phyloP scores from a whole-genome alignment of 163 green algal genomes.

The Chloroidium sp. region DNA sequence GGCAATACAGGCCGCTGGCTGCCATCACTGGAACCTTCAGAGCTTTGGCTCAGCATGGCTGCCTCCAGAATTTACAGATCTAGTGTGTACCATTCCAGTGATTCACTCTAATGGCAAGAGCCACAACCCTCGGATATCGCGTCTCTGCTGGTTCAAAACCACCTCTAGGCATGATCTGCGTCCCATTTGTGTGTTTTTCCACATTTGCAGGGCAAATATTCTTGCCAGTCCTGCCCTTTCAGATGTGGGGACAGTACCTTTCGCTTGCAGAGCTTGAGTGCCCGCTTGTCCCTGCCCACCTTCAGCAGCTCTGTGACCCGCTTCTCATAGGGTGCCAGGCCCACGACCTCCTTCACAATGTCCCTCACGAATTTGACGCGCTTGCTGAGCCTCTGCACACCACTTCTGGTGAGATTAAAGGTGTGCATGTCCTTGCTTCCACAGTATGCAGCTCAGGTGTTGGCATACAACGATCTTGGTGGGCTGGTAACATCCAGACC shows the following conservation, averaged over 20 bases:
- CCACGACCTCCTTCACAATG: conserved; percentile 89
- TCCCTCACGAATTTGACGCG: conserved; percentile 84
- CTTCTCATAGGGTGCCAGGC: conserved; percentile 95
- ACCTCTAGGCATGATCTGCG: too few relatives aligned
- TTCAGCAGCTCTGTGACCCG: conserved; percentile 94
- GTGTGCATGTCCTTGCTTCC: neutral
- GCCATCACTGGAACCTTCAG: too few relatives aligned
- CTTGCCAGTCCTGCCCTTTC: conserved; percentile 6
- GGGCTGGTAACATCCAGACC: neutral
- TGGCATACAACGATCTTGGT: neutral
- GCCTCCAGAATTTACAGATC: too few relatives aligned
- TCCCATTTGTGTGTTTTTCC: too few relatives aligned
- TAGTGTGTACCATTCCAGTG: too few relatives aligned
- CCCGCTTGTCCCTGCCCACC: conserved; percentile 96
- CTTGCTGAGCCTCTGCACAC: conserved; percentile 69
- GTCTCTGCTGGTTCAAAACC: too few relatives aligned
- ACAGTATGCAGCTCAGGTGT: too few relatives aligned
- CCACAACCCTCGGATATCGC: too few relatives aligned
- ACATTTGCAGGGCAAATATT: too few relatives aligned
- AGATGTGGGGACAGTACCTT: conserved; percentile 57
- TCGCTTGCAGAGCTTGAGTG: conserved; percentile 95
- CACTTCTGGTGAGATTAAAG: neutral
- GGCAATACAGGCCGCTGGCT: too few relatives aligned
- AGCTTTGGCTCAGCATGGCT: too few relatives aligned
- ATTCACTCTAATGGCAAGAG: too few relatives aligned